phyloP scores from a whole-genome alignment of 1,284 basidiomycete species.

The Chalciporus sp. region DNA sequence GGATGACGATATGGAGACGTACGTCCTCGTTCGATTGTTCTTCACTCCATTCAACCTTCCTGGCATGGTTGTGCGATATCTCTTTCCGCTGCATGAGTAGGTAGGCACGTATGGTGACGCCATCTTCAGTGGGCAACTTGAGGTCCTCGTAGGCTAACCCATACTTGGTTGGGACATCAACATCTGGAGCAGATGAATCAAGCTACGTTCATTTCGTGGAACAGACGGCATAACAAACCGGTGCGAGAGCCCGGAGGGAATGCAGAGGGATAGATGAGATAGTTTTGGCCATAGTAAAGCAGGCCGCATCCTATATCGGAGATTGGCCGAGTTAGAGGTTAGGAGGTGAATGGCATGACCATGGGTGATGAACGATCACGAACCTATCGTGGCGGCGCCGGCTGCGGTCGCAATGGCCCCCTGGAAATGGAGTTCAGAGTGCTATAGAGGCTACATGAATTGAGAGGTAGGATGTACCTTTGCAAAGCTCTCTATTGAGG shows the following conservation, averaged over 20 bases:
- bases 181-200: conserved; percentile 47
- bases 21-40: conserved; percentile 52
- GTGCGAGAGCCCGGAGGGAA: conserved; percentile 83
- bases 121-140: conserved; percentile 64
- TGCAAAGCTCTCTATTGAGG: conserved; percentile 61
- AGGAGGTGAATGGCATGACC: neutral
- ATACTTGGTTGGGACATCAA: conserved; percentile 69
- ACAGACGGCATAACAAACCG: conserved; percentile 43
- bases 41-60: conserved; percentile 34
- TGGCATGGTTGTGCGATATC: conserved; percentile 30
- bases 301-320: conserved; percentile 61
- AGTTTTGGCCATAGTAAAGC: conserved; percentile 84
- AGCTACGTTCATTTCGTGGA: neutral
- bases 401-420: conserved; percentile 71
- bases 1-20: conserved; percentile 15
- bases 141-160: conserved; percentile 77
- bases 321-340: neutral
- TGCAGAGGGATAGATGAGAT: conserved; percentile 88
- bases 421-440: conserved; percentile 36
- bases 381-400: conserved; percentile 67
- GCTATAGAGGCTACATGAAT: neutral
- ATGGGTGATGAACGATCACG: conserved; percentile 17
- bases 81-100: conserved; percentile 55
- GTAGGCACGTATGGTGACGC: conserved; percentile 61
- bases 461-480: conserved; percentile 47